Percentiles rank a stretch among this genome's conserved stretches.
phyloP scores from a whole-genome alignment of 345 rosid species.

The Erysimum cheiranthoides region DNA sequence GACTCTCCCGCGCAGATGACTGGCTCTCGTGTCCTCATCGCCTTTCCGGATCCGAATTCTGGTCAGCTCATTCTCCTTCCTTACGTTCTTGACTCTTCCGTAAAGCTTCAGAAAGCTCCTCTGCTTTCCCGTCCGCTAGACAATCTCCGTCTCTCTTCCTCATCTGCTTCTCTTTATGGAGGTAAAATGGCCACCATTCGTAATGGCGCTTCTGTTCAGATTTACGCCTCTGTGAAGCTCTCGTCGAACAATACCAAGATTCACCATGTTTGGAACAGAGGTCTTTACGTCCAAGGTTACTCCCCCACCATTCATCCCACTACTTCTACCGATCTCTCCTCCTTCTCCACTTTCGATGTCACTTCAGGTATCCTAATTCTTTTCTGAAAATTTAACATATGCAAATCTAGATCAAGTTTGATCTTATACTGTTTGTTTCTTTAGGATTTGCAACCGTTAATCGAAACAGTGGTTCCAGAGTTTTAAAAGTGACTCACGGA shows the following conservation, averaged over 20 bases:
- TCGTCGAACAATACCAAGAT: slow-evolving; percentile 65
- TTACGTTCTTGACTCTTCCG: slow-evolving; percentile 73
- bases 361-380: slow-evolving; percentile 53
- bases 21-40: slow-evolving; percentile 75
- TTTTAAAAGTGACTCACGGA: slow-evolving; percentile 65
- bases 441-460: slow-evolving; percentile 41
- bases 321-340: slow-evolving; percentile 77
- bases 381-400: not conserved
- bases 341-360: slow-evolving; percentile 74
- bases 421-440: not conserved
- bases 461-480: slow-evolving; percentile 44
- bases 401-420: not conserved
- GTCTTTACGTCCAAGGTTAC: slow-evolving; percentile 93
- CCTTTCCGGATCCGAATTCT: slow-evolving; percentile 91
- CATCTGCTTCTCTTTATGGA: slow-evolving; percentile 83
- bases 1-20: slow-evolving; percentile 72
- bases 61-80: slow-evolving; percentile 84
- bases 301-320: slow-evolving; percentile 98
- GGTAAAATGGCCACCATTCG: slow-evolving; percentile 91
- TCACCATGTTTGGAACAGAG: slow-evolving; percentile 95
- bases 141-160: slow-evolving; percentile 64
- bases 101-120: slow-evolving; percentile 84
- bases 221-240: slow-evolving; percentile 71
- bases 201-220: slow-evolving; percentile 79
- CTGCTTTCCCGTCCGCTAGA: slow-evolving; percentile 87